Evolutionary conservation across 768 basidiomycete genomes (phyloP), one percentile per base, ranked within the genome.

Genomic region (Mycena metata): DNA sequence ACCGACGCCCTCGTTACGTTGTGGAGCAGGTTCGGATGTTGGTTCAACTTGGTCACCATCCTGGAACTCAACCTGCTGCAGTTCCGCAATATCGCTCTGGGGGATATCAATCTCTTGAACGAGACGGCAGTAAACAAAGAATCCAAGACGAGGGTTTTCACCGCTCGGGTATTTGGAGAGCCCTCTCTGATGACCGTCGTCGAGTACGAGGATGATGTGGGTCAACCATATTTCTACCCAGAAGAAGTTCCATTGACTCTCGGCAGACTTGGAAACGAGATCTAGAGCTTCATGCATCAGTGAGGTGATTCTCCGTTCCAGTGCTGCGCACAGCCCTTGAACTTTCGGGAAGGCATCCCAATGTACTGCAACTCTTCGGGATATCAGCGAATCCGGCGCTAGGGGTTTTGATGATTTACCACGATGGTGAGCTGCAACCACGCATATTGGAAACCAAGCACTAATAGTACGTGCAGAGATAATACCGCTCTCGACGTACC

Each of bases 21-120:
- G n/a, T n/a, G n/a, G n/a, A n/a, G n/a, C n/a, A n/a, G n/a, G n/a
- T n/a, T n/a, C n/a, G n/a, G n/a, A n/a, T n/a, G n/a, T n/a, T n/a
- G n/a, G n/a, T n/a, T n/a, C n/a, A n/a, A n/a, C n/a, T n/a, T n/a
- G n/a, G n/a, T n/a, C n/a, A n/a, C n/a, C n/a, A n/a, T n/a, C n/a
- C n/a, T n/a, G 55, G 26, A 42, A 23, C 7, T 42, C 12, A 23
- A 16, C 7, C 15, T 24, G 13, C 30, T 12, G 12, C 13, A 64
- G 43, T 64, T 64, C 33, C 55, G 64, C 17, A 65, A 12, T 58
- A n/a, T n/a, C n/a, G n/a, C n/a, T n/a, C n/a, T n/a, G n/a, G n/a
- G n/a, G n/a, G n/a, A n/a, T n/a, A n/a, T 65, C n/a, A 65, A 65
- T 24, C 64, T 65, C 36, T 21, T 65, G 0, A 50, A 65, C 13